Percentiles rank a stretch among this genome's conserved stretches.
These are phyloP conservation scores for Aspergillus fructus DNA, from an alignment of 2,329 filamentous ascomycete species.

Conservation along the genomic window DNA sequence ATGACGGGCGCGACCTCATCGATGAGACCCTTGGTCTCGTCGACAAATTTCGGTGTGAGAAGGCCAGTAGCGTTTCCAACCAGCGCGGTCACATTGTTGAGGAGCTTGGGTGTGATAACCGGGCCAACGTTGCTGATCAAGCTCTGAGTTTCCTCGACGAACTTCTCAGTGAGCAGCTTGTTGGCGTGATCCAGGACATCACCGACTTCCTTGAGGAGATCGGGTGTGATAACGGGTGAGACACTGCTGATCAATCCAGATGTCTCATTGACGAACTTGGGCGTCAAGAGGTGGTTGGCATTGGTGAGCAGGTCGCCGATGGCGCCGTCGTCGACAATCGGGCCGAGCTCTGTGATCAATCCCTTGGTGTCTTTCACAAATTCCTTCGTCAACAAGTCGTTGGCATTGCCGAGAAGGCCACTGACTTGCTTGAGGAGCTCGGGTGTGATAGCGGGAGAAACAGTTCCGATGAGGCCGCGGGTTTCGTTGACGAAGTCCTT, in stretches of 20 bases:
- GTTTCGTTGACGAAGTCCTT: conserved; percentile 27
- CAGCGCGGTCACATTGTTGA: conserved; percentile 28
- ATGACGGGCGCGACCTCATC: conserved; percentile 29
- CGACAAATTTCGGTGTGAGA: conserved; percentile 31
- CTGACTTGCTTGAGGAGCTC: conserved; percentile 24
- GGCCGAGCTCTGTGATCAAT: conserved; percentile 18
- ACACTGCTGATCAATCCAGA: conserved; percentile 20
- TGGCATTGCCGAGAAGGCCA: conserved; percentile 26
- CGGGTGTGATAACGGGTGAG: conserved; percentile 22
- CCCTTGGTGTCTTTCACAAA: conserved; percentile 21
- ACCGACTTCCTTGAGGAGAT: conserved; percentile 23
- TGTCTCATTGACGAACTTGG: conserved; percentile 25
- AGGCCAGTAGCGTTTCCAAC: conserved; percentile 32
- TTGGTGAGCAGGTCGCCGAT: conserved; percentile 19
- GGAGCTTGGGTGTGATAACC: conserved; percentile 27
- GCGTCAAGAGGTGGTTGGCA: conserved; percentile 20
- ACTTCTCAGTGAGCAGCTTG: conserved; percentile 27
- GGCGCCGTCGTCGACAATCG: conserved; percentile 7
- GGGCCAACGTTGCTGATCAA: conserved; percentile 23
- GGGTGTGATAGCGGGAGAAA: conserved; percentile 26
- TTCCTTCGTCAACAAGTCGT: conserved; percentile 32
- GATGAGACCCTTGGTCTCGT: conserved; percentile 28
- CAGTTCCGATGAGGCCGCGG: conserved; percentile 22
- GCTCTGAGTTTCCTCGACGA: conserved; percentile 25
- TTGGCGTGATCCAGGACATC: conserved; percentile 24